A percentile compares a stretch with the other conserved stretches of the same genome.
phyloP scores from a whole-genome alignment of 768 basidiomycete species.

The Phanerodontia chrysosporium region DNA sequence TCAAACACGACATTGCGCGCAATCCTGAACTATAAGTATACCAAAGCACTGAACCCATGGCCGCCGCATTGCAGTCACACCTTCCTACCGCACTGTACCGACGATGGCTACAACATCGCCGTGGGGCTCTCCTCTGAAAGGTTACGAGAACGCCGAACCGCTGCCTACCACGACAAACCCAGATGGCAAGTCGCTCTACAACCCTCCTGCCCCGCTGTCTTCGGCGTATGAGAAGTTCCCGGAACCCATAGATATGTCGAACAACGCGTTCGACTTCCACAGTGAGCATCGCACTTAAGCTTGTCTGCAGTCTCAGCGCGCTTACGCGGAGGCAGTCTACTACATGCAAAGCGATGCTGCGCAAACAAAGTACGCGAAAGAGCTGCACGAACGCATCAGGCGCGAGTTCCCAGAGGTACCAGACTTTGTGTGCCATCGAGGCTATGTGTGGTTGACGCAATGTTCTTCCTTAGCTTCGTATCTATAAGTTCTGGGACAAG shows the following conservation, averaged over 20 bases:
- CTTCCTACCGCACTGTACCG: neutral
- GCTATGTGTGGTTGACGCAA: neutral
- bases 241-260: conserved; percentile 44
- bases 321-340: conserved; percentile 42
- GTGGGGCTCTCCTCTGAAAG: conserved; percentile 21
- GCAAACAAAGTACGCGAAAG: conserved; percentile 45
- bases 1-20: conserved; percentile 1
- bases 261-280: conserved; percentile 72
- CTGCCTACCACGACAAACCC: conserved; percentile 40
- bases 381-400: conserved; percentile 55
- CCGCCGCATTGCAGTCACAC: neutral
- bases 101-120: no score
- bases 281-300: conserved; percentile 34
- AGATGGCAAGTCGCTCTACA: conserved; percentile 55
- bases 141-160: conserved; percentile 27
- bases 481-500: conserved; percentile 59
- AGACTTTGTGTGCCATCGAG: neutral
- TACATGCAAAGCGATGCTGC: conserved; percentile 45
- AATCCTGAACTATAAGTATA: neutral
- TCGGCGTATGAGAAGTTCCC: conserved; percentile 52
- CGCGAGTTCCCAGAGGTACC: conserved; percentile 67
- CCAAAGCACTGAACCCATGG: neutral
- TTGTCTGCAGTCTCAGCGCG: neutral
- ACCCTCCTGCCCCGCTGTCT: conserved; percentile 43
- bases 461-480: conserved; percentile 41